These are phyloP conservation scores for Sporothrix pseudoabietina DNA, from an alignment of 2,329 filamentous ascomycete genomes.

Conservation along the genomic window DNA sequence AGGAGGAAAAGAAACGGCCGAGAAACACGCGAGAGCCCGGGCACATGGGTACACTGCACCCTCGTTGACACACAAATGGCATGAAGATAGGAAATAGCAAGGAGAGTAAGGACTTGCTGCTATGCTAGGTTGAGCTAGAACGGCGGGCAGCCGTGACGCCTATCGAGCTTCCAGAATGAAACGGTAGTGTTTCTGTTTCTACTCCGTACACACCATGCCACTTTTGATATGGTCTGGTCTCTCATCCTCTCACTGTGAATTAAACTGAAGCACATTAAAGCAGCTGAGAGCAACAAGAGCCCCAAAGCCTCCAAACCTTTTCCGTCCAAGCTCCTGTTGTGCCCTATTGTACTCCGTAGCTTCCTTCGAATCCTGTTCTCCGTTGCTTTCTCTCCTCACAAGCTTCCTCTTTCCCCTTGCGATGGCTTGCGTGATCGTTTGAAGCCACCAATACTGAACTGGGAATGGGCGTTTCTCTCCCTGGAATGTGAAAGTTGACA, in stretches of 20 bases:
- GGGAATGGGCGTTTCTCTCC: neutral
- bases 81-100: neutral
- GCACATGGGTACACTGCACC: neutral
- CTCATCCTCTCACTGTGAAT: neutral
- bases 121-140: neutral
- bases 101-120: neutral
- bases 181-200: slow-evolving; percentile 10
- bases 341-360: neutral
- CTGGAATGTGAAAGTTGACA: neutral
- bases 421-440: neutral
- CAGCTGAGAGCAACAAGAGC: neutral
- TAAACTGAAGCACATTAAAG: neutral
- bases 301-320: neutral
- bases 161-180: slow-evolving; percentile 4
- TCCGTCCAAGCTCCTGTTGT: neutral
- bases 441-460: neutral
- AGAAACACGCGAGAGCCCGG: neutral
- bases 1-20: neutral
- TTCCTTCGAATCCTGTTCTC: slow-evolving; percentile 19
- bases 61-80: neutral
- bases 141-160: too few species aligned
- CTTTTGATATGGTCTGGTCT: neutral
- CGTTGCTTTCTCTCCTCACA: neutral
- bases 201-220: neutral
- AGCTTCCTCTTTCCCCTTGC: neutral